phyloP scores from a whole-genome alignment of 2,329 filamentous ascomycete genomes.

The Fusarium oligoseptatum region DNA sequence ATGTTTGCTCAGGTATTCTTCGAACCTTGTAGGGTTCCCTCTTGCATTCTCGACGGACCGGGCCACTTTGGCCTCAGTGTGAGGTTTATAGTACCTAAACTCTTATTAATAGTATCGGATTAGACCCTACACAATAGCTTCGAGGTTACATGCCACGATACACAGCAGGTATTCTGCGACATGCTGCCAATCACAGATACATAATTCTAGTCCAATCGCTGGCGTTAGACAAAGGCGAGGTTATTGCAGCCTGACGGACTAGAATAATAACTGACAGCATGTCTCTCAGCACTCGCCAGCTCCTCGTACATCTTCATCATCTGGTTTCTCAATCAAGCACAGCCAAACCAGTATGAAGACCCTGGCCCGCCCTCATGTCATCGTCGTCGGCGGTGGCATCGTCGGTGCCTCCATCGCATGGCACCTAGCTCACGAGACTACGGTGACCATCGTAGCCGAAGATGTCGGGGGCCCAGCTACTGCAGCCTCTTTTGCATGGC shows the following conservation, averaged over 20 bases:
- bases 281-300: background rate
- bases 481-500: conserved; percentile 31
- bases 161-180: conserved; percentile 1
- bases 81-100: background rate
- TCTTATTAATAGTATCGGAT: background rate
- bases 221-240: conserved; percentile 2
- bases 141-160: background rate
- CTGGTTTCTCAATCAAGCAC: conserved; percentile 3
- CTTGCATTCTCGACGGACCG: background rate
- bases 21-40: background rate
- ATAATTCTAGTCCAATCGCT: conserved; percentile 6
- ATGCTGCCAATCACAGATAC: conserved; percentile 4
- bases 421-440: conserved; percentile 22
- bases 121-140: too few species aligned
- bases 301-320: conserved; percentile 1
- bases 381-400: conserved; percentile 32
- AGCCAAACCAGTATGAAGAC: conserved; percentile 1
- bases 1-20: background rate
- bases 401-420: conserved; percentile 34
- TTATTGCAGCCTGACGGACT: conserved; percentile 2
- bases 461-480: conserved; percentile 27
- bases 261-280: conserved; percentile 4
- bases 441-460: conserved; percentile 29
- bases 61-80: background rate
- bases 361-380: conserved; percentile 14